Evolutionary conservation across 192 early-diverging fungal species (phyloP), one percentile per base, ranked within the genome.

Genomic region (Backusella parvicylindrica): DNA sequence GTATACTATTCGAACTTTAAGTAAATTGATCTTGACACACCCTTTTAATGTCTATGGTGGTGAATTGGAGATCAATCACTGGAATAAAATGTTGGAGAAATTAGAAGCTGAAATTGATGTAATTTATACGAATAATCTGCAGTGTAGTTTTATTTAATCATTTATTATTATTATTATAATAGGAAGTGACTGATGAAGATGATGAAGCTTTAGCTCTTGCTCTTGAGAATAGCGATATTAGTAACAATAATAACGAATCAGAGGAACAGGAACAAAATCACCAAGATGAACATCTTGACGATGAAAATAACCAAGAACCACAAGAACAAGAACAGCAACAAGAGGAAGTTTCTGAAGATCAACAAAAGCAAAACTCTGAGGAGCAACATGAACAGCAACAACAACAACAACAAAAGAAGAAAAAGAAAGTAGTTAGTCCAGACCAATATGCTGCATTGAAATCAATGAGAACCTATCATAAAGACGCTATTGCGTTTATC

Each of bases 41-140:
- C 98, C 97, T 23, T 99, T 94, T 78, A 88, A 89, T 21, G 87
- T 94, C 71, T 94, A 98, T 73, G 93, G 95, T 36, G 95, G 95
- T 0, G 90, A 90, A 74, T 85, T 97, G 15, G 90, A 88, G 41
- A 60, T 90, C 38, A 84, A 81, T 71, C 86, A 90, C 66, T 95
- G 97, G 81, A 89, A 93, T 76, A 79, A 83, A 0, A 85, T 89
- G 12, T 84, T 91, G 12, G 76, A 83, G 1, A 89, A 92, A 60
- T 83, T 95, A 43, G 86, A 86, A 71, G 82, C 86, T 7, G 85
- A 97, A 50, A 78, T 96, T 41, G 91, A 89, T 71, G 91, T 91
- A 36, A 81, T 84, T 71, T 70, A 11, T 6, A 21, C n/a, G 13
- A 36, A 8, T 12, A 15, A 31, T 32, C 28, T 6, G 7, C n/a